Conservation (phyloP, 306 rosid species). For the Trifolium subterraneum region DNA sequence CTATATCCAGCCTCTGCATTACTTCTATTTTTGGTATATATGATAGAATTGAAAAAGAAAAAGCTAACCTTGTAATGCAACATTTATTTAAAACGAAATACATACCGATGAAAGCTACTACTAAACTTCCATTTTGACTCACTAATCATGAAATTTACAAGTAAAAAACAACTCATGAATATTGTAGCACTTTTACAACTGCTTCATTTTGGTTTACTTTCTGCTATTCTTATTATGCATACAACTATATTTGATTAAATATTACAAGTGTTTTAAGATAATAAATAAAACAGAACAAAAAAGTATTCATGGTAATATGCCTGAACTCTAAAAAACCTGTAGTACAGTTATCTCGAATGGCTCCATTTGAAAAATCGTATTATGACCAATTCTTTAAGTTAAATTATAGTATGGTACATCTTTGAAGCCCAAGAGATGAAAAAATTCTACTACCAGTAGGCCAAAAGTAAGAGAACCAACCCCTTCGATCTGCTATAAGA, state of each 20-base stretch:
- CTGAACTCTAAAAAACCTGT: constrained; percentile 10
- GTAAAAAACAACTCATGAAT: constrained; percentile 15
- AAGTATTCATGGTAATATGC: constrained; percentile 22
- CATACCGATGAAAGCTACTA: not conserved
- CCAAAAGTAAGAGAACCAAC: constrained; percentile 76
- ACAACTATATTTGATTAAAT: constrained; percentile 13
- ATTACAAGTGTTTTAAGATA: not conserved
- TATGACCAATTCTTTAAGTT: constrained; percentile 30
- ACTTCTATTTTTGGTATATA: not conserved
- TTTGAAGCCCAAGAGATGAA: constrained; percentile 63
- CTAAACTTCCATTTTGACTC: not conserved
- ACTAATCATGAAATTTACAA: constrained; percentile 7
- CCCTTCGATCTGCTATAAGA: constrained; percentile 40
- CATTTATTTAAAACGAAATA: not conserved
- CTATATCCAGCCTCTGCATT: not conserved
- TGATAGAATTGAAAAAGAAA: too few species aligned
- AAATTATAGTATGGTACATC: constrained; percentile 70
- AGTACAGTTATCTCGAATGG: constrained; percentile 26
- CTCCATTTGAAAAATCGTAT: constrained; percentile 21
- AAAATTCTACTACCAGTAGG: constrained; percentile 58
- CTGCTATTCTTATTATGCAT: constrained; percentile 23
- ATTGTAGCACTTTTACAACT: not conserved
- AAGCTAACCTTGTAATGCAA: too few species aligned
- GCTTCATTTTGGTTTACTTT: constrained; percentile 23
- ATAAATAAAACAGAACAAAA: constrained; percentile 18